phyloP scores from a whole-genome alignment of 179 eudicot species.

The Beta lomatogona region DNA sequence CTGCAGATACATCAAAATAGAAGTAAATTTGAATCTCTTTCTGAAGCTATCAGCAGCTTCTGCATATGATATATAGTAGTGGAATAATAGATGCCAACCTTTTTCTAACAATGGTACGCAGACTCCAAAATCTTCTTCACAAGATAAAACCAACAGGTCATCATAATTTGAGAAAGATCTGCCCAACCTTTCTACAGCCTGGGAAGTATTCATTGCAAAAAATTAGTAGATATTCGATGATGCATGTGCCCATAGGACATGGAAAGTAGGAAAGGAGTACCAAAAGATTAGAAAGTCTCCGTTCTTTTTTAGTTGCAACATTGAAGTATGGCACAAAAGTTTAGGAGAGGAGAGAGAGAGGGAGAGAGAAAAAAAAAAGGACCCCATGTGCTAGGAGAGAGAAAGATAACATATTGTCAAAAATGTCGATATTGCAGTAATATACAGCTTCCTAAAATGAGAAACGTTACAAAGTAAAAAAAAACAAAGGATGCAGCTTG shows the following conservation, averaged over 20 bases:
- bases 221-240: neutral
- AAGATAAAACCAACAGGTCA: slow-evolving; percentile 69
- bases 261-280: neutral
- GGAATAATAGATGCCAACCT: slow-evolving; percentile 39
- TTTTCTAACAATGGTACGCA: slow-evolving; percentile 73
- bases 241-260: slow-evolving; percentile 11
- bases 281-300: neutral
- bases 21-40: neutral
- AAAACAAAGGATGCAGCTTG: neutral
- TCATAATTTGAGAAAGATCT: slow-evolving; percentile 55
- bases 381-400: too few species aligned
- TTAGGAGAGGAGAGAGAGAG: too few species aligned
- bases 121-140: slow-evolving; percentile 70
- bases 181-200: slow-evolving; percentile 71
- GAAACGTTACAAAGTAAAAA: neutral
- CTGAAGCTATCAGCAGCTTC: neutral
- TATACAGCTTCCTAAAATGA: too few species aligned
- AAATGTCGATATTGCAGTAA: too few species aligned
- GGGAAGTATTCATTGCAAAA: slow-evolving; percentile 24
- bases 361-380: too few species aligned
- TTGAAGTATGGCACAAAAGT: too few species aligned
- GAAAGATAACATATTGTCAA: too few species aligned
- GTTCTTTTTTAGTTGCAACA: neutral
- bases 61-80: neutral
- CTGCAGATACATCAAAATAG: slow-evolving; percentile 41